phyloP scores from a whole-genome alignment of 768 basidiomycete genomes.

The Infundibulicybe gibba region DNA sequence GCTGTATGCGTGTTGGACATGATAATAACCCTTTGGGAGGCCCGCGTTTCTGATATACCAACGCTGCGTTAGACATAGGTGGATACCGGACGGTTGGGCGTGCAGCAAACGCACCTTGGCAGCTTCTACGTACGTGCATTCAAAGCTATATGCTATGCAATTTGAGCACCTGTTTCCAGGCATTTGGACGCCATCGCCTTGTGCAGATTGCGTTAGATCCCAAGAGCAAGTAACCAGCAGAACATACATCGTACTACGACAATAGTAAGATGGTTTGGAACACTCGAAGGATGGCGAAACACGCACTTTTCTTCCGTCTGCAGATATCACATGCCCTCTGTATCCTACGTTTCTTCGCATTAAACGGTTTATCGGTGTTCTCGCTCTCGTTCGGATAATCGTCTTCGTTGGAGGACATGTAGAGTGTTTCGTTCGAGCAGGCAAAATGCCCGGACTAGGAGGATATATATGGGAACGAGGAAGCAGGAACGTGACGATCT shows the following conservation, averaged over 20 bases:
- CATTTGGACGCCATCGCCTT: conserved; percentile 73
- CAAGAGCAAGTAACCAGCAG: neutral
- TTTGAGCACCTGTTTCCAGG: conserved; percentile 65
- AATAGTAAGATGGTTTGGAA: conserved; percentile 4
- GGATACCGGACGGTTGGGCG: conserved; percentile 8
- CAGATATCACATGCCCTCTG: conserved; percentile 83
- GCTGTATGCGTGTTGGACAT: neutral
- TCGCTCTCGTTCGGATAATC: conserved; percentile 47
- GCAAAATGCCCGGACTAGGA: neutral
- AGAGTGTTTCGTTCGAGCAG: conserved; percentile 2
- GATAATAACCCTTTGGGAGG: conserved; percentile 54
- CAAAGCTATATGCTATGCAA: conserved; percentile 57
- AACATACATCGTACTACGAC: conserved; percentile 59
- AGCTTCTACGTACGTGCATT: conserved; percentile 68
- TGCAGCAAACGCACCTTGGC: conserved; percentile 47
- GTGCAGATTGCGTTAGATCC: neutral
- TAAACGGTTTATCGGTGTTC: conserved; percentile 21
- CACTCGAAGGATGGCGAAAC: neutral
- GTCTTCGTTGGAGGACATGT: conserved; percentile 67
- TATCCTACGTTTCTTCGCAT: conserved; percentile 62
- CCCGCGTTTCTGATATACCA: conserved; percentile 43
- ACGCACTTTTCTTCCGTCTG: conserved; percentile 77
- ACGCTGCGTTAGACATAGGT: conserved; percentile 2
- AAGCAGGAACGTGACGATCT: neutral
- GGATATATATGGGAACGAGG: neutral